These are phyloP conservation scores for Citrus unshiu DNA, from an alignment of 345 rosid species.

Conservation along the genomic window DNA sequence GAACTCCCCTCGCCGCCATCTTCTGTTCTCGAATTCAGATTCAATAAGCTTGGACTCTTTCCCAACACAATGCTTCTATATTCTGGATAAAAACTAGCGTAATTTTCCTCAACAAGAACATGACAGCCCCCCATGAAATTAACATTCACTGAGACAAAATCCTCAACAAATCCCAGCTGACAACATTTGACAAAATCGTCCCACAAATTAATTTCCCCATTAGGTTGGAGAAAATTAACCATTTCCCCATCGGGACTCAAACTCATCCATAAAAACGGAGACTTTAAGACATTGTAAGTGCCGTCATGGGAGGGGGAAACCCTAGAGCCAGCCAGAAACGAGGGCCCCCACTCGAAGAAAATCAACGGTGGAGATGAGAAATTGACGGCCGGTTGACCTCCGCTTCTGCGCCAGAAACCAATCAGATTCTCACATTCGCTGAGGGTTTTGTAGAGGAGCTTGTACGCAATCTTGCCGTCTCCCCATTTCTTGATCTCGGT, in stretches of 20 bases:
- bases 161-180: conserved; percentile 26
- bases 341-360: conserved; percentile 84
- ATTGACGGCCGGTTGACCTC: conserved; percentile 28
- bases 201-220: conserved; percentile 28
- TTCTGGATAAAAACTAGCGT: conserved; percentile 9
- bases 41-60: conserved; percentile 39
- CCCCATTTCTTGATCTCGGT: conserved; percentile 83
- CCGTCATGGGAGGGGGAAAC: conserved; percentile 48
- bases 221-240: conserved; percentile 49
- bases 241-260: conserved; percentile 53
- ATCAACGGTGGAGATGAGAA: conserved; percentile 51
- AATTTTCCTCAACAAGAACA: conserved; percentile 67
- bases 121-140: conserved; percentile 65
- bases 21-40: conserved; percentile 21
- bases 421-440: conserved; percentile 60
- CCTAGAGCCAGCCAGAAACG: conserved; percentile 61
- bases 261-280: conserved; percentile 63
- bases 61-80: conserved; percentile 15
- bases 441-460: conserved; percentile 62
- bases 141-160: conserved; percentile 59
- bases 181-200: conserved; percentile 20
- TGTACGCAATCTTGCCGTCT: conserved; percentile 50
- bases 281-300: conserved; percentile 40
- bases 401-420: conserved; percentile 94
- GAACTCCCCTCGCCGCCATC: conserved; percentile 53